Evolutionary conservation across 495 filamentous ascomycete genomes (phyloP), one percentile per base, ranked within the genome.

Genomic region (Penicillium argentinense): DNA sequence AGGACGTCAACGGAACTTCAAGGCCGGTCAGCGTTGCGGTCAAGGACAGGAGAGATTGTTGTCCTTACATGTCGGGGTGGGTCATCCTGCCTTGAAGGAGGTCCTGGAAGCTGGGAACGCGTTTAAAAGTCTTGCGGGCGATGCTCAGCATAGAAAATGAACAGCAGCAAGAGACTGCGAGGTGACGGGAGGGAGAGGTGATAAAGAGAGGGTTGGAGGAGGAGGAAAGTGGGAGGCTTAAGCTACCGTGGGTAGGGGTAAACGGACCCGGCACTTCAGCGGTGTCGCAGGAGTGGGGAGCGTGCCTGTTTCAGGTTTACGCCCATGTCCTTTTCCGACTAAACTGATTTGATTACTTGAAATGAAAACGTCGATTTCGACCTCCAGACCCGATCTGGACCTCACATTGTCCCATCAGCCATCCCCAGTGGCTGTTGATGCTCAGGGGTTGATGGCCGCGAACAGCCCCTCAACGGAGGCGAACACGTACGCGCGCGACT

Each of bases 1-100:
- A 99, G 88, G 56, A 99, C 85, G 73, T 99, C 95, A 66, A 99
- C 90, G 51, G 87, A 83, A 67, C 91, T 96, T 59, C 48, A 38
- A 57, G 33, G 13, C 43, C 39, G 51, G 64, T 68, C 19, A 67
- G 61, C 40, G 28, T 41, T 13, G 22, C 32, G 25, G 27, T 34
- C 14, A 24, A 9, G 9, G 14, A 16, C 38, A n/a, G 30, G 28
- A 19, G 41, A 47, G 37, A 24, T 32, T 39, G 17, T 45, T 42
- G 21, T 57, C 36, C 70, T 62, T 71, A 75, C 72, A 75, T 74
- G 52, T 75, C 70, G 54, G 72, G 72, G 64, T 73, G 75, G 69
- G 73, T 74, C 77, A 80, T 80, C 59, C 72, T 79, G 66, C 75
- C 75, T 75, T 77, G 76, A 63, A 78, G 63, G 51, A 79, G 72